Evolutionary conservation across 176 grass and related monocot genomes (phyloP), one percentile per base, ranked within the genome.

Genomic region (Otatea glauca): DNA sequence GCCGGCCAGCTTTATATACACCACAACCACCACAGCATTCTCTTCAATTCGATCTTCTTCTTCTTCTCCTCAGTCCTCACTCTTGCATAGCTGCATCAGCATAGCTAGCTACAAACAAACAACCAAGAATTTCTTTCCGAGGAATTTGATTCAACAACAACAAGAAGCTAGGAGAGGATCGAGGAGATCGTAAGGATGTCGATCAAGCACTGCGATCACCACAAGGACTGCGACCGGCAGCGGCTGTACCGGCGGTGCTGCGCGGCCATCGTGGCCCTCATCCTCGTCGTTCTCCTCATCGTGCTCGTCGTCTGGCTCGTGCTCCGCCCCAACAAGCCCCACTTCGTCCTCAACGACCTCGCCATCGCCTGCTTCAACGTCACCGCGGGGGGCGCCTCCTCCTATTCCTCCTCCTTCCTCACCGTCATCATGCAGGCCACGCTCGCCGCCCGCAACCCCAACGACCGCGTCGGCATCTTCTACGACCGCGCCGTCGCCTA

Each of bases 281-380:
- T 91, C 59, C 11, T 88, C 0, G 9, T 94, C 3, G 3, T 84
- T 14, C 84, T 88, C 11, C 49, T 94, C 24, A 32, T 83, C 82
- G 34, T 93, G 23, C 74, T 94, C 37, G 86, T 93, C 86, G 58
- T 91, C 21, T 94, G 86, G 88, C 92, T 94, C 6, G 38, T 84
- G 2, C 86, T 97, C n/a, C 95, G 88, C 5, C 90, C 90, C n/a
- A 88, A 66, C 23, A 97, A 88, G 68, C 95, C 95, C 0, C 65
- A 10, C 7, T 94, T 88, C 90, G 88, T 76, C 90, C 95, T 97
- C 64, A 90, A 86, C 75, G 89, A 92, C 88, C 62, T 88, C n/a
- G 65, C 32, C 56, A 44, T 97, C 48, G 44, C 81, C 25, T 89
- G 84, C 88, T 68, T 97, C 78, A 97, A 94, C 88, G 68, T 92